phyloP scores from a whole-genome alignment of 805 yeast genomes.

The Lachancea sp. region DNA sequence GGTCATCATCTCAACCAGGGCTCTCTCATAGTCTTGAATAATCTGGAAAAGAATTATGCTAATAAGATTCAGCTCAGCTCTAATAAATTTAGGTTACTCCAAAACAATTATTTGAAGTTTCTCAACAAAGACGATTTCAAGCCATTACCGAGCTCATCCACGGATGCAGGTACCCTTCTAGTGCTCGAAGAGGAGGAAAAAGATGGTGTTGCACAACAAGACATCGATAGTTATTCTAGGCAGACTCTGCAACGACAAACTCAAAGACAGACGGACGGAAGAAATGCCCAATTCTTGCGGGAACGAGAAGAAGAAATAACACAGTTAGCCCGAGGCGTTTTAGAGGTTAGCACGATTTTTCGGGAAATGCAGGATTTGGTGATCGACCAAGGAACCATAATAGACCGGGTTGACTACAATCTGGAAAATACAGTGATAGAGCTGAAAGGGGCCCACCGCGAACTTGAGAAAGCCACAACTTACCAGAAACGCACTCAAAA shows the following conservation, averaged over 20 bases:
- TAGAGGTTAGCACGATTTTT: slow-evolving; percentile 89
- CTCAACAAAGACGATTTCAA: slow-evolving; percentile 74
- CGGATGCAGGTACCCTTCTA: slow-evolving; percentile 18
- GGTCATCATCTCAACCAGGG: slow-evolving; percentile 31
- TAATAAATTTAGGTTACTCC: slow-evolving; percentile 75
- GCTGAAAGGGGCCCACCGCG: slow-evolving; percentile 69
- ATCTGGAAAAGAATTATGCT: slow-evolving; percentile 81
- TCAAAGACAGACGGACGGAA: slow-evolving; percentile 17
- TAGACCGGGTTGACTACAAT: slow-evolving; percentile 92
- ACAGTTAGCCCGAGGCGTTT: slow-evolving; percentile 85
- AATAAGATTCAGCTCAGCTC: slow-evolving; percentile 73
- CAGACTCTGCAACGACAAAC: slow-evolving; percentile 27
- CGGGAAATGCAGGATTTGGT: slow-evolving; percentile 87
- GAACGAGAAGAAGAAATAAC: slow-evolving; percentile 87
- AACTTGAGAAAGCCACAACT: slow-evolving; percentile 64
- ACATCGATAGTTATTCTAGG: slow-evolving; percentile 36
- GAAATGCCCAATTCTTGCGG: slow-evolving; percentile 22
- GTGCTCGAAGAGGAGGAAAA: slow-evolving; percentile 31
- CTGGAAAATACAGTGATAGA: slow-evolving; percentile 72
- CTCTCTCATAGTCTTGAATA: slow-evolving; percentile 64
- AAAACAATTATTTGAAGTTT: slow-evolving; percentile 80
- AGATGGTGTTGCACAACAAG: slow-evolving; percentile 17
- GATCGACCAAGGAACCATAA: slow-evolving; percentile 89
- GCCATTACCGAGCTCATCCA: slow-evolving; percentile 30
- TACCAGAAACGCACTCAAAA: slow-evolving; percentile 88